These are phyloP conservation scores for Jamesozyma rosinii DNA, from an alignment of 805 yeast species.

Conservation along the genomic window DNA sequence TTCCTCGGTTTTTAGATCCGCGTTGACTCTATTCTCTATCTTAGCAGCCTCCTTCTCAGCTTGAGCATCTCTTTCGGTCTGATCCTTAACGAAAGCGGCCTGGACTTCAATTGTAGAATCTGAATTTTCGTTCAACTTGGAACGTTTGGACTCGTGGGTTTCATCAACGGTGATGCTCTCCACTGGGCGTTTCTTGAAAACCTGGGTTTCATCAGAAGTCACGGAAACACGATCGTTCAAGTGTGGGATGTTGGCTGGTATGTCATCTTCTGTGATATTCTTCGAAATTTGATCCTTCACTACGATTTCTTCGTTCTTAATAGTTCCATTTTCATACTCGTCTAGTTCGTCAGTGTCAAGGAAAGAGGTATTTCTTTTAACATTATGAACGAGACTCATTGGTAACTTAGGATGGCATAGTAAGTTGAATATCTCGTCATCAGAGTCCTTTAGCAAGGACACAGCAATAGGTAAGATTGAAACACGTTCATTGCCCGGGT, in stretches of 20 bases:
- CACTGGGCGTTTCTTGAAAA: constrained; percentile 7
- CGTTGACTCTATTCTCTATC: constrained; percentile 9
- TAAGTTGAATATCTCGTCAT: constrained; percentile 45
- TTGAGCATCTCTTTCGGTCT: constrained; percentile 7
- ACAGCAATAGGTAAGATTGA: constrained; percentile 67
- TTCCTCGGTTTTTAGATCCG: background rate
- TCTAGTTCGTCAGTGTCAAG: constrained; percentile 6
- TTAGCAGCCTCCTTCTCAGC: constrained; percentile 1
- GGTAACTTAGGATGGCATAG: constrained; percentile 75
- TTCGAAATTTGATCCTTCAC: background rate
- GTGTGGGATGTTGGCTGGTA: background rate
- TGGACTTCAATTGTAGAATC: background rate
- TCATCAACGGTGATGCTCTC: constrained; percentile 3
- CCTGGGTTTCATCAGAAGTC: constrained; percentile 5
- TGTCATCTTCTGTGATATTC: background rate
- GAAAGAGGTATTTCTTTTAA: constrained; percentile 13
- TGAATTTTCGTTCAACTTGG: background rate
- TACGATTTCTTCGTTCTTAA: background rate
- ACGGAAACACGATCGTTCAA: background rate
- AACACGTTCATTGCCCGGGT: constrained; percentile 55
- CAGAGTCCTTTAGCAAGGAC: constrained; percentile 37
- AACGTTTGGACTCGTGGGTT: constrained; percentile 2
- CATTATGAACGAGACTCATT: constrained; percentile 26
- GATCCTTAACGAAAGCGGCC: constrained; percentile 1
- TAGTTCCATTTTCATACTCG: constrained; percentile 2